These are phyloP conservation scores for Porphyrellus cyaneotinctus DNA, from an alignment of 768 basidiomycete species.

Conservation along the genomic window DNA sequence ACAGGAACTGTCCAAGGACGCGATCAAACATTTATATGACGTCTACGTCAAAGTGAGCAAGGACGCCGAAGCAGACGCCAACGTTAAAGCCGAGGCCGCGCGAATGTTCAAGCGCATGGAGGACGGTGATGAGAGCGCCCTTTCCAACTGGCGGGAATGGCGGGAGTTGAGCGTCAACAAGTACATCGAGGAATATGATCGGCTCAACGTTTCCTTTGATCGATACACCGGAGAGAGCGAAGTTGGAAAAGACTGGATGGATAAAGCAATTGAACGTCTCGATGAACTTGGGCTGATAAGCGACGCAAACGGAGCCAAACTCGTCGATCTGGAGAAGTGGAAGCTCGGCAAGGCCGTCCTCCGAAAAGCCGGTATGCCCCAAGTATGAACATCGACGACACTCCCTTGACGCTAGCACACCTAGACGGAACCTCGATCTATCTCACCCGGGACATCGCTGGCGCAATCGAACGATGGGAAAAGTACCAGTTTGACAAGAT, in stretches of 20 bases:
- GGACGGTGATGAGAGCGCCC: conserved; percentile 80
- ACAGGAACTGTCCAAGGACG: conserved; percentile 76
- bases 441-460: conserved; percentile 92
- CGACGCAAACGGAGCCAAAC: conserved; percentile 75
- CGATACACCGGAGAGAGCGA: conserved; percentile 88
- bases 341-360: conserved; percentile 91
- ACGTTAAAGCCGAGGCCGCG: conserved; percentile 72
- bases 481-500: conserved; percentile 89
- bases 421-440: conserved; percentile 89
- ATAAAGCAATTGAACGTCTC: conserved; percentile 63
- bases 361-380: conserved; percentile 67
- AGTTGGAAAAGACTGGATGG: conserved; percentile 70
- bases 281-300: conserved; percentile 71
- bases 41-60: conserved; percentile 94
- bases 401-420: conserved; percentile 11
- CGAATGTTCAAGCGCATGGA: conserved; percentile 94
- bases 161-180: conserved; percentile 86
- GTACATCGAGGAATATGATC: conserved; percentile 83
- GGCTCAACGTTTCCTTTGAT: conserved; percentile 88
- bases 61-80: conserved; percentile 69
- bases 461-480: conserved; percentile 87
- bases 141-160: conserved; percentile 91
- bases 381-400: too few relatives aligned
- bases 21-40: conserved; percentile 92
- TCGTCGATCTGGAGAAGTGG: conserved; percentile 84